phyloP scores from a whole-genome alignment of 768 basidiomycete species.

The Cubamyces sp. region DNA sequence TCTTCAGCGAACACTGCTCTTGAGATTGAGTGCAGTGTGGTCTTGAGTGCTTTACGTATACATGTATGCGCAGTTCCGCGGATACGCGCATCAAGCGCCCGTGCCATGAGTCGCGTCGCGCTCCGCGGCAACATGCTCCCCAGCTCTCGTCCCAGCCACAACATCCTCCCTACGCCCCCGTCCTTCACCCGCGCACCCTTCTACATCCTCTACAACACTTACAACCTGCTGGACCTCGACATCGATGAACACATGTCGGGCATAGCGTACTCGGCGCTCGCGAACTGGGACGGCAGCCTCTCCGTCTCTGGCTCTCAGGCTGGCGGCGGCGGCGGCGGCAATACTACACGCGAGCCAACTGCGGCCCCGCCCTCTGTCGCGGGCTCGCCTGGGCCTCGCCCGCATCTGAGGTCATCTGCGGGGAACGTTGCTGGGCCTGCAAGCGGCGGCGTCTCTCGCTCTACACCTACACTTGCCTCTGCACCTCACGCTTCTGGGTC shows the following conservation, averaged over 20 bases:
- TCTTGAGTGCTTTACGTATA: no score
- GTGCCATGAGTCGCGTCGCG: constrained; percentile 14
- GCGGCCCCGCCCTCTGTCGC: background rate
- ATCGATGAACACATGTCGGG: constrained; percentile 18
- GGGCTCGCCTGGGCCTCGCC: constrained; percentile 12
- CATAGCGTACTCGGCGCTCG: constrained; percentile 20
- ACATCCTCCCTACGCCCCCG: background rate
- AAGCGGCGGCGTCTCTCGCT: background rate
- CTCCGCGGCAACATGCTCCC: background rate
- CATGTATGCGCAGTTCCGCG: background rate
- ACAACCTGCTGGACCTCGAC: background rate
- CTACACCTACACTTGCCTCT: no score
- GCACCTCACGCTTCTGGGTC: background rate
- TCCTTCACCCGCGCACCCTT: background rate
- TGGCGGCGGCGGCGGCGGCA: background rate
- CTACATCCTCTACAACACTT: background rate
- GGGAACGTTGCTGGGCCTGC: background rate
- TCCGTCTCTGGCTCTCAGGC: constrained; percentile 13
- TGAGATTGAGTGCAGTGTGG: no score
- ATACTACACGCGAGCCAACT: constrained; percentile 10
- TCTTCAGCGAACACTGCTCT: no score
- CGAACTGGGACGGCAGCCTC: constrained; percentile 28
- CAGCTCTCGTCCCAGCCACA: background rate
- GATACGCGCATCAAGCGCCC: constrained; percentile 1
- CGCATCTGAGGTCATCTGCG: background rate